phyloP scores from a whole-genome alignment of 2,329 filamentous ascomycete genomes.

The Rhinocladiella similis region DNA sequence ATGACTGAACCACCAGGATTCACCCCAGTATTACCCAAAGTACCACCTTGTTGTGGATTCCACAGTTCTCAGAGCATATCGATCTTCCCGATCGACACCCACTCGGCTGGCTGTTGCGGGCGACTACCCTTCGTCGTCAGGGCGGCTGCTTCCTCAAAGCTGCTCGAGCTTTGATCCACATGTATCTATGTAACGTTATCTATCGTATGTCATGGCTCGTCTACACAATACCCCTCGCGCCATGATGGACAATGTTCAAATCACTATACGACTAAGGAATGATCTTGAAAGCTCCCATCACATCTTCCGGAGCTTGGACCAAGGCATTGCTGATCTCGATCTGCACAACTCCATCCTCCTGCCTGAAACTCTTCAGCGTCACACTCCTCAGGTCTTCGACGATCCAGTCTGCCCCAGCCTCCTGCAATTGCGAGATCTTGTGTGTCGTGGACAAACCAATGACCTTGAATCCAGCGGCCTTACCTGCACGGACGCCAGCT shows the following conservation, averaged over 20 bases:
- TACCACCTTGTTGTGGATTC: too few species aligned
- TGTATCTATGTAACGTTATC: background rate
- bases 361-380: constrained; percentile 48
- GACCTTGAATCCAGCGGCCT: constrained; percentile 81
- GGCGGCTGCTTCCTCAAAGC: constrained; percentile 10
- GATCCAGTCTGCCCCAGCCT: constrained; percentile 84
- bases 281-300: too few species aligned
- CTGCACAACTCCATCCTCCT: constrained; percentile 16
- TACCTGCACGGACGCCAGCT: constrained; percentile 78
- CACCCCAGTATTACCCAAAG: too few species aligned
- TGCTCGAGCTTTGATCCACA: constrained; percentile 2
- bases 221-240: background rate
- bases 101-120: background rate
- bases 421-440: constrained; percentile 66
- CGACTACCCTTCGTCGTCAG: background rate
- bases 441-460: constrained; percentile 85
- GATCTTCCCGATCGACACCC: background rate
- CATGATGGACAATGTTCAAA: constrained; percentile 14
- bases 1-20: background rate
- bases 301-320: constrained; percentile 10
- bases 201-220: background rate
- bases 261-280: too few species aligned
- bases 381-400: constrained; percentile 77
- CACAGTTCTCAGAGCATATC: background rate
- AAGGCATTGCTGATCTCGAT: constrained; percentile 26